phyloP scores from a whole-genome alignment of 2,329 filamentous ascomycete genomes.

The Ascomycota sp. region DNA sequence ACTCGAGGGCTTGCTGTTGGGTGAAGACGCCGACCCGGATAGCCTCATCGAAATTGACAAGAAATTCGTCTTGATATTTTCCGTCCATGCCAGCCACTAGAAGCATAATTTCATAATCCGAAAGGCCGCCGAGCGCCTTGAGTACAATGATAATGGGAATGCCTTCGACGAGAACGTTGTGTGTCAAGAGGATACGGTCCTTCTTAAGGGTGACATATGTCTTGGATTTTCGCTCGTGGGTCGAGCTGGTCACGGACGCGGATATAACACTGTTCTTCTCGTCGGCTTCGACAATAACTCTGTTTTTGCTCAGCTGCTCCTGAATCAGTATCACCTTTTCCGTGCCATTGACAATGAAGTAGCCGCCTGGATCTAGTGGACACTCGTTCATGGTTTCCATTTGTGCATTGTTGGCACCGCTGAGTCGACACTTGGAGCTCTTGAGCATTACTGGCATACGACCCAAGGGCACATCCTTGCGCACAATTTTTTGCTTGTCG shows the following conservation, averaged over 20 bases:
- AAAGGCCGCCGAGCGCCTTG: conserved; percentile 82
- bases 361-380: conserved; percentile 85
- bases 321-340: conserved; percentile 98
- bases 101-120: conserved; percentile 85
- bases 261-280: conserved; percentile 84
- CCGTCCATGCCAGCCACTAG: conserved; percentile 76
- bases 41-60: conserved; percentile 86
- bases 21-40: conserved; percentile 71
- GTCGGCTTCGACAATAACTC: conserved; percentile 89
- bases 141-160: conserved; percentile 89
- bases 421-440: conserved; percentile 79
- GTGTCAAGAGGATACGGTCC: conserved; percentile 69
- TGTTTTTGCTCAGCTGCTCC: conserved; percentile 96
- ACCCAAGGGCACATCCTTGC: conserved; percentile 62
- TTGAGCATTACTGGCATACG: conserved; percentile 93
- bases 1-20: conserved; percentile 88
- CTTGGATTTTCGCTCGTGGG: conserved; percentile 93
- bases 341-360: conserved; percentile 93
- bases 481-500: conserved; percentile 55
- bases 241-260: conserved; percentile 92
- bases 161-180: conserved; percentile 83
- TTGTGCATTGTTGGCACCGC: conserved; percentile 62
- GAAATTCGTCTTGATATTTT: conserved; percentile 83
- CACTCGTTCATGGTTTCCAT: conserved; percentile 93
- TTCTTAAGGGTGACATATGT: conserved; percentile 92